Conservation (phyloP, 192 early-diverging fungal genomes). For the Mortierella alpina region DNA sequence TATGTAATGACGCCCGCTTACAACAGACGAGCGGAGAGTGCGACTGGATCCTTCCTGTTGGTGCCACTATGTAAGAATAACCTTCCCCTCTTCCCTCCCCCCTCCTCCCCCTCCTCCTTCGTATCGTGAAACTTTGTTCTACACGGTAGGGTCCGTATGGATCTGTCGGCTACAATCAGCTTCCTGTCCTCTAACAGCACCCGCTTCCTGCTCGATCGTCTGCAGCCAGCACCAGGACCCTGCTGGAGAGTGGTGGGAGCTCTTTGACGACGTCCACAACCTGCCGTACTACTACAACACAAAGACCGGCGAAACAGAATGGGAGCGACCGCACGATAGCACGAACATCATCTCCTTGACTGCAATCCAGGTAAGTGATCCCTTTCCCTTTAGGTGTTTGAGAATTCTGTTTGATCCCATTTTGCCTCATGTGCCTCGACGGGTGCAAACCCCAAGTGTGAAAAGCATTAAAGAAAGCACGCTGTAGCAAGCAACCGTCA, state of each 20-base stretch:
- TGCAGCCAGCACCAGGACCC: slow-evolving; percentile 77
- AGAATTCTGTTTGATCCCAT: not conserved
- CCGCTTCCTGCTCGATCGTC: slow-evolving; percentile 1
- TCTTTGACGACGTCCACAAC: slow-evolving; percentile 86
- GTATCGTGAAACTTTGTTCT: not conserved
- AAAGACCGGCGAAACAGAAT: slow-evolving; percentile 86
- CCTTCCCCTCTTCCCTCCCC: not conserved
- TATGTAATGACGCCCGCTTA: not conserved
- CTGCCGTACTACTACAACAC: slow-evolving; percentile 96
- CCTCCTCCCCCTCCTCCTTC: not conserved
- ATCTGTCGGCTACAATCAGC: not conserved
- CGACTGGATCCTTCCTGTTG: slow-evolving; percentile 70
- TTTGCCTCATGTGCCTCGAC: too few relatives aligned
- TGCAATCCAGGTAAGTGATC: slow-evolving; percentile 70
- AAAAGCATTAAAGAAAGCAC: too few relatives aligned
- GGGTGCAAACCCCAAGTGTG: not conserved
- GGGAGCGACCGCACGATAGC: slow-evolving; percentile 80
- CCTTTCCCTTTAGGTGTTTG: not conserved
- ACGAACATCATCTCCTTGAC: slow-evolving; percentile 76
- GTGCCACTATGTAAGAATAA: slow-evolving; percentile 71
- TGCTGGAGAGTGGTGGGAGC: slow-evolving; percentile 96
- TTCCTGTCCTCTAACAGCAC: not conserved
- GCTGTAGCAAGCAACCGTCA: slow-evolving; percentile 36
- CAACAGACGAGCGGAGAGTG: slow-evolving; percentile 85
- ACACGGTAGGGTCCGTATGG: not conserved